phyloP scores from a whole-genome alignment of 192 early-diverging fungal species.

The Lunasporangiospora selenospora region DNA sequence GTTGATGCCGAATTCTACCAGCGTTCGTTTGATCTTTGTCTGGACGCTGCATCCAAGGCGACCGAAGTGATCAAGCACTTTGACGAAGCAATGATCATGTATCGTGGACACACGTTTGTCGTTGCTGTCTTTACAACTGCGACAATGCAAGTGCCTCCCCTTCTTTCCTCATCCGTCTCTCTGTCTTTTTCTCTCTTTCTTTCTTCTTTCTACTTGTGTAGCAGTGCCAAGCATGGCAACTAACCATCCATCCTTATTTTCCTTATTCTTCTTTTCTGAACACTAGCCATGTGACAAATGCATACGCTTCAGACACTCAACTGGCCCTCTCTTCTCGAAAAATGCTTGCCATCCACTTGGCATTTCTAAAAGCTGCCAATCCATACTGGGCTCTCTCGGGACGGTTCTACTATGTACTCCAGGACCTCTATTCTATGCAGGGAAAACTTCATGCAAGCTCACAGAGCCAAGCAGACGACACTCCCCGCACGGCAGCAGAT shows the following conservation, averaged over 20 bases:
- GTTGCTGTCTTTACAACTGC: slow-evolving; percentile 1
- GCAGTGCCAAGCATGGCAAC: too few relatives aligned
- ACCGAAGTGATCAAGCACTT: slow-evolving; percentile 1
- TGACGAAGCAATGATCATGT: background rate
- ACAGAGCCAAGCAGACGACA: too few relatives aligned
- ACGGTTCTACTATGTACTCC: slow-evolving; percentile 1
- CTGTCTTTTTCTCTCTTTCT: too few relatives aligned
- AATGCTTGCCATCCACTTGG: background rate
- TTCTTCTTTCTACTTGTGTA: too few relatives aligned
- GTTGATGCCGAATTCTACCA: background rate
- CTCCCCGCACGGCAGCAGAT: too few relatives aligned
- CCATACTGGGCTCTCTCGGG: slow-evolving; percentile 1
- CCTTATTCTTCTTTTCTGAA: too few relatives aligned
- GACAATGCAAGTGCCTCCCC: slow-evolving; percentile 3
- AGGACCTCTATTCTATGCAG: slow-evolving; percentile 2
- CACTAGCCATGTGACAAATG: slow-evolving; percentile 1
- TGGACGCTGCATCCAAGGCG: slow-evolving; percentile 4
- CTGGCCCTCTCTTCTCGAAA: background rate
- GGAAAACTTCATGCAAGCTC: background rate
- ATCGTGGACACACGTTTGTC: slow-evolving; percentile 3
- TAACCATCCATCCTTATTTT: too few relatives aligned
- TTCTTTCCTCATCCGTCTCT: too few relatives aligned
- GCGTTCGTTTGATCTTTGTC: background rate
- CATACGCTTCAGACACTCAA: background rate
- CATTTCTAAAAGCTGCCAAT: background rate